Base-by-base conservation (phyloP, 2,329 filamentous ascomycete species). In the Fusarium camptoceras region DNA sequence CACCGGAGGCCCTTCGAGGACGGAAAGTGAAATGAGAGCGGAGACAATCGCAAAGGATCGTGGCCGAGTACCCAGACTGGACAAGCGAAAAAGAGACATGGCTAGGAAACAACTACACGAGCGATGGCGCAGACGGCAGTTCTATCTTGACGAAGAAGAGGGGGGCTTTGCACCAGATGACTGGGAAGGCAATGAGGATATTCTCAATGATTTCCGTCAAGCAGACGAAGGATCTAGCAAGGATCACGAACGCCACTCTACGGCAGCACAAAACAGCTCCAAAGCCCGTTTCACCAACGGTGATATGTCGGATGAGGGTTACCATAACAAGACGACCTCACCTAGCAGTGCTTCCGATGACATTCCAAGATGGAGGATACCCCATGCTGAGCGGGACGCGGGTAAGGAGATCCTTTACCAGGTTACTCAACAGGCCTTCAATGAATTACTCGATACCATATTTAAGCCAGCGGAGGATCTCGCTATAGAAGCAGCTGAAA, bases 371-470 rank as follows among this genome's bases (percentile, higher is more conserved):
- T 91, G 93, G 78, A 92, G 94, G 55, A 90, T 97, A 18, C 92
- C 92, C 1, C 89, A 92, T 70, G 90, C 91, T 1, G 94, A 97
- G 78, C 87, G 87, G 63, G 94, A 97, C 77, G 90, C 93, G 8
- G 94, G 93, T 39, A 93, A 92, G 72, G 94, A 98, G 76, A 92
- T 98, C 6, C 83, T 98, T 2, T 98, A 97, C 76, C 93, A 97
- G 78, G 90, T 97, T 31, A 94, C 93, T 1, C 94, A 98, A 78
- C 92, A 97, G 79, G 80, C 94, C 1, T 93, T 97, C 81, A 98
- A 98, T 75, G 94, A 98, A 80, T 84, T 98, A 4, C 87, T 99
- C 1, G 93, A 98, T 76, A 87, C 90, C 2, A 85, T 99, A 0
- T 99, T 99, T 82, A 91, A 91, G 72, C 84, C 87, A 7, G 91